phyloP scores from a whole-genome alignment of 176 grass and related monocot species.

The Dactylis glomerata region DNA sequence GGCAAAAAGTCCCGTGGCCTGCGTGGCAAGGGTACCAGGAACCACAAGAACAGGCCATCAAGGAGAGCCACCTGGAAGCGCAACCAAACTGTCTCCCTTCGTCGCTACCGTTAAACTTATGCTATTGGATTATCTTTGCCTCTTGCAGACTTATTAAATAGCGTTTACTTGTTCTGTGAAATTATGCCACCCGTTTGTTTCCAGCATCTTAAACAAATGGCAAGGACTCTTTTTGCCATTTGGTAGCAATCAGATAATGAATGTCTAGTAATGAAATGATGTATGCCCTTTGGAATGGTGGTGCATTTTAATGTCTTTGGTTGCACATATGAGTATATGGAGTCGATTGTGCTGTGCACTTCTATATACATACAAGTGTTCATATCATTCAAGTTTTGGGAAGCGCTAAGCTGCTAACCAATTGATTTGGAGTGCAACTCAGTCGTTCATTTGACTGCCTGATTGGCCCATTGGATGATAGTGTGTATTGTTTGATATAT shows the following conservation, averaged over 20 bases:
- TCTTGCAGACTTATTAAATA: neutral
- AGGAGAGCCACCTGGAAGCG: conserved; percentile 86
- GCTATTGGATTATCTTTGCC: neutral
- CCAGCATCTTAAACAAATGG: neutral
- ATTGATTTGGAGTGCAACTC: too few species aligned
- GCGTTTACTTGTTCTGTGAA: conserved; percentile 25
- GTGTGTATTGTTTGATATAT: too few species aligned
- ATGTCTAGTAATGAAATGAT: neutral
- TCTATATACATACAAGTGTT: too few species aligned
- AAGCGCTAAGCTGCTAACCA: too few species aligned
- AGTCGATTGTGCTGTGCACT: too few species aligned
- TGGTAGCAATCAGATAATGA: neutral
- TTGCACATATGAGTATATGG: neutral
- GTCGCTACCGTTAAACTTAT: conserved; percentile 71
- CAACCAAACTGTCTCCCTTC: conserved; percentile 79
- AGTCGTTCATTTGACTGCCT: too few species aligned
- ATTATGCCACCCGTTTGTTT: conserved; percentile 40
- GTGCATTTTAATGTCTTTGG: neutral
- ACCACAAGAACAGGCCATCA: conserved; percentile 72
- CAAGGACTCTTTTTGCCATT: neutral
- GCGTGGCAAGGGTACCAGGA: conserved; percentile 54
- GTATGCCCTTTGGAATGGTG: neutral
- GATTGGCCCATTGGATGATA: too few species aligned
- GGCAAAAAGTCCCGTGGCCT: conserved; percentile 87
- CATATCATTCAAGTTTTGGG: too few species aligned